Conservation (phyloP, 345 rosid species). For the Ailanthus altissimus region DNA sequence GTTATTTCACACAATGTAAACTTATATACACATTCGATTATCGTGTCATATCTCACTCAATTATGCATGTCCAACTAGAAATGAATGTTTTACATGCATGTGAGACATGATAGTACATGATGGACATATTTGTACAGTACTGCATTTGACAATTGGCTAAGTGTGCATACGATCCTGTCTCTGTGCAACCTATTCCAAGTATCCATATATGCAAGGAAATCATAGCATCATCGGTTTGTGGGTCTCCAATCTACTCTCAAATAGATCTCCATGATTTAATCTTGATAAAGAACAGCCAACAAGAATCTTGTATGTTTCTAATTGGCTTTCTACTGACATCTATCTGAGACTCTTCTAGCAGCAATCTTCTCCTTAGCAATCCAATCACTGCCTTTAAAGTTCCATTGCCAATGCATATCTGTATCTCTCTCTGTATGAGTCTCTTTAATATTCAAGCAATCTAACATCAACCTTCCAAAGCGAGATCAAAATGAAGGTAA, state of each 20-base stretch:
- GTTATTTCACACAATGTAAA: slow-evolving; percentile 11
- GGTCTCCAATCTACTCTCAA: slow-evolving; percentile 37
- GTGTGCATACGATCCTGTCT: slow-evolving; percentile 11
- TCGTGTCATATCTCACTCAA: neutral
- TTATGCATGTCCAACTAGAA: slow-evolving; percentile 18
- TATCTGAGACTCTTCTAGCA: slow-evolving; percentile 47
- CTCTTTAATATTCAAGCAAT: slow-evolving; percentile 38
- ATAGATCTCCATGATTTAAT: slow-evolving; percentile 55
- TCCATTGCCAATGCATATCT: slow-evolving; percentile 24
- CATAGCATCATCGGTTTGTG: slow-evolving; percentile 34
- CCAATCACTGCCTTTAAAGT: slow-evolving; percentile 35
- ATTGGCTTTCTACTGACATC: slow-evolving; percentile 55
- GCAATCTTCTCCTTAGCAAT: slow-evolving; percentile 34
- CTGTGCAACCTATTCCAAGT: slow-evolving; percentile 39
- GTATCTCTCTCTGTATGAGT: slow-evolving; percentile 28
- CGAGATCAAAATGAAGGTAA: slow-evolving; percentile 68
- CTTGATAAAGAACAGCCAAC: slow-evolving; percentile 72
- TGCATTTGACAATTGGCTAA: slow-evolving; percentile 16
- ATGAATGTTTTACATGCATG: slow-evolving; percentile 14
- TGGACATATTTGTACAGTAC: slow-evolving; percentile 2
- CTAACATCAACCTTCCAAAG: slow-evolving; percentile 32
- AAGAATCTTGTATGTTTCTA: slow-evolving; percentile 67
- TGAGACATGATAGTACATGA: slow-evolving; percentile 2
- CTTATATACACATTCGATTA: slow-evolving; percentile 4
- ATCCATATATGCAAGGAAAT: slow-evolving; percentile 31